Base-by-base conservation (phyloP, 1,284 basidiomycete genomes). In the Ceratobasidium sp. region DNA sequence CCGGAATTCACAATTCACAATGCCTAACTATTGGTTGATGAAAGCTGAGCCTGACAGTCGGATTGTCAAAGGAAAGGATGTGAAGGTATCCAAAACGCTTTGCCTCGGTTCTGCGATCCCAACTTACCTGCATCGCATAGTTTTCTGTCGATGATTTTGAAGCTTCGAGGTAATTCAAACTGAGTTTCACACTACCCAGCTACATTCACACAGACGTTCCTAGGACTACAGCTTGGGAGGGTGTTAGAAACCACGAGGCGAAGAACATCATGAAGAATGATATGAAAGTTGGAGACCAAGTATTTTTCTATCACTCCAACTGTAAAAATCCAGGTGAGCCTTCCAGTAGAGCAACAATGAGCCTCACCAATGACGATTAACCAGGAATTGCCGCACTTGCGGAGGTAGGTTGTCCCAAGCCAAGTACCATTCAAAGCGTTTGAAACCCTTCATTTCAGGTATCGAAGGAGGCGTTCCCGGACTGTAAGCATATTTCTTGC, bases 141-240 rank as follows among this genome's bases (percentile, higher is more conserved):
- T 96, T 96, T 77, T 93, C 91, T 69, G 87, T 96, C 1, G 93
- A 94, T 73, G 93, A 96, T 78, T 94, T 96, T 75, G 91, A 94
- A 78, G 74, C 82, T 35, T 85, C 86, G 27, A 76, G 78, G 79
- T 77, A 56, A 58, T n/a, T 32, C 13, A 20, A 22, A 35, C 2
- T 17, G 1, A 25, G 12, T 54, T 54, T 22, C 13, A 2, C 13
- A 40, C 38, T 40, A 8, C 7, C 7, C 25, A n/a, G 4, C 15
- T 32, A 22, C 34, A 32, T 3, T 52, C 15, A 25, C 22, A 29
- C 20, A 17, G 20, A 12, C 8, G 7, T 20, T 7, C 27, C 3
- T 67, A 85, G 84, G 52, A 87, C 84, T 7, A 94, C 94, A 0
- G 82, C 89, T 20, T 97, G 95, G 95, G 95, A 97, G 76, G 95